Base-by-base conservation (phyloP, 2,329 filamentous ascomycete species). In the Purpureocillium takamizusanense region DNA sequence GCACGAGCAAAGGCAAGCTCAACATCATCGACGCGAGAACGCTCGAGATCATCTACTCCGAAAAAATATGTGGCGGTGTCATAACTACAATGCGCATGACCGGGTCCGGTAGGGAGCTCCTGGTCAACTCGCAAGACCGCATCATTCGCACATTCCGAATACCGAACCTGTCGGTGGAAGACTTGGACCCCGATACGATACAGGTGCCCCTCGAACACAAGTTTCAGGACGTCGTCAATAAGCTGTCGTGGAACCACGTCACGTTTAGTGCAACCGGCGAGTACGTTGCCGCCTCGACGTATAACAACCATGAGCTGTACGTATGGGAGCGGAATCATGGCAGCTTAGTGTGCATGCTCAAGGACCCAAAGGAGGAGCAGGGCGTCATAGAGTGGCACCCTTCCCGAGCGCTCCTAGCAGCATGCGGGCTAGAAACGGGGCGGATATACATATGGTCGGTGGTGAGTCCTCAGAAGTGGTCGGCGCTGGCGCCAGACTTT, bases 321-420 rank as follows among this genome's bases (percentile, higher is more conserved):
- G 89, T 97, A 21, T 97, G 90, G 92, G 92, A 98, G 63, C 80
- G 92, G 39, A 84, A 83, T 40, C 87, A 94, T 53, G 92, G 92
- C 36, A 95, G 87, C 61, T 67, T 98, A 41, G 89, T 95, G 38
- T 94, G 94, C 60, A 98, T 98, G 67, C 72, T 98, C 30, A 94
- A 98, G 59, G 90, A 92, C 1, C 89, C 90, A 1, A 94, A 94
- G 53, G 92, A 98, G 63, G 94, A 98, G 61, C 79, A 97, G 44
- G 90, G 90, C 1, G 85, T 94, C 4, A 89, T 98, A 18, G 92
- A 98, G 63, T 98, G 92, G 92, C 92, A 98, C 56, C 92, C 92
- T 1, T 78, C 82, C 44, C 78, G 85, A 23, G 86, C 92, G 0
- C 73, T 97, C 48, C 78, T 98, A 27, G 89, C 86, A 4, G 92